These are phyloP conservation scores for Tylopilus sp. DNA, from an alignment of 768 basidiomycete genomes.

Conservation along the genomic window DNA sequence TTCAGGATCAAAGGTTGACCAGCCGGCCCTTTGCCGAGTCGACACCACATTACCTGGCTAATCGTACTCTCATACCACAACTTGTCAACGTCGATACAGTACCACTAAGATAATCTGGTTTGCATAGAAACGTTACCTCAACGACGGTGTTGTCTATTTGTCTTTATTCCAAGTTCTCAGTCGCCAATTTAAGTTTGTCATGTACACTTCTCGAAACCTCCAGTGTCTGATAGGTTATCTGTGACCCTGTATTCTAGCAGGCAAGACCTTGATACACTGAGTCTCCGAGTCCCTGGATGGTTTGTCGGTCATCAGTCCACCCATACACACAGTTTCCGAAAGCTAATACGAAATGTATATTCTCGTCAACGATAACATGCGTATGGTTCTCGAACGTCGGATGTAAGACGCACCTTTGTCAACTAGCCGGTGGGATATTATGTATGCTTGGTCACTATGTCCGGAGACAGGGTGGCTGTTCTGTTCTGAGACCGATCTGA, in stretches of 20 bases:
- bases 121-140: not conserved
- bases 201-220: not conserved
- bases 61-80: not conserved
- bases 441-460: not conserved
- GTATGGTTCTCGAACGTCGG: not conserved
- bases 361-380: not conserved
- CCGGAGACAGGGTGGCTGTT: not conserved
- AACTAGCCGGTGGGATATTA: not conserved
- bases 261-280: not conserved
- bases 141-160: not conserved
- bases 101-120: not conserved
- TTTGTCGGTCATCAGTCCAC: not conserved
- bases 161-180: not conserved
- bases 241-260: not conserved
- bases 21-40: not conserved
- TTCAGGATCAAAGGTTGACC: too few relatives aligned
- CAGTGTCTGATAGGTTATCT: not conserved
- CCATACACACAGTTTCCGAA: not conserved
- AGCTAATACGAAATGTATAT: not conserved
- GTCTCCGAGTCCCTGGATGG: not conserved
- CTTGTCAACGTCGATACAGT: too few relatives aligned
- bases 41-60: not conserved
- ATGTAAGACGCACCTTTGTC: not conserved
- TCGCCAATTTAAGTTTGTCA: not conserved
- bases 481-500: not conserved